Evolutionary conservation across 2,329 filamentous ascomycete species (phyloP), one percentile per base, ranked within the genome.

Genomic region (Penicillium oxalicum): DNA sequence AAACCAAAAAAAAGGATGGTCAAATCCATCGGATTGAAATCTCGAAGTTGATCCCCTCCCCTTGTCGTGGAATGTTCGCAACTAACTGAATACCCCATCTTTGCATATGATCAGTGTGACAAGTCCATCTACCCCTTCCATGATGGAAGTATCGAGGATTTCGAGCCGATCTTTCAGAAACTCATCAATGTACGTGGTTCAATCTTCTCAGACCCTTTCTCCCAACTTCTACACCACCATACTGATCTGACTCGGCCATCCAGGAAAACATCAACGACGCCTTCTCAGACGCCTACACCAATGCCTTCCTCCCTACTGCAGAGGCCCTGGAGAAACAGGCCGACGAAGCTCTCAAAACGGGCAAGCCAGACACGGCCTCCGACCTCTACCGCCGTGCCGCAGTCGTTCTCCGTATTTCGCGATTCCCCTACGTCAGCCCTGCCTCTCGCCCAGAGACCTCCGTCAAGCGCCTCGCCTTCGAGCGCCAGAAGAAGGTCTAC

Each of bases 41-140:
- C 18, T 18, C 18, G 18, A 1, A 18, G 18, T 18, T 18, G 18
- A 18, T 18, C 18, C 18, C 18, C n/a, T n/a, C 2, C 18, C 18
- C 18, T 18, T 18, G 18, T 18, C 18, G 18, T 18, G 18, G 18
- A 18, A 18, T 1, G 18, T 18, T 18, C 18, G 18, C 18, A 18
- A 18, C 18, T 18, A 18, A 6, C 34, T 51, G 76, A 58, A 35
- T 50, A 77, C 57, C 25, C 33, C 9, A 36, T 40, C 41, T 26
- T 40, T 24, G 25, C 33, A 5, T 27, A 27, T 13, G 18, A 2
- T 12, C 29, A 59, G 75, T 82, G 79, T 64, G 66, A 68, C 33
- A 82, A 82, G 69, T 77, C 81, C 48, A 74, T 88, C 7, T 86
- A 87, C 58, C 83, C 84, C 0, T 90, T 90, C 74, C 86, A 89